Evolutionary conservation across 2,329 filamentous ascomycete species (phyloP).

Genomic region (Thermothelomyces thermophilus): DNA sequence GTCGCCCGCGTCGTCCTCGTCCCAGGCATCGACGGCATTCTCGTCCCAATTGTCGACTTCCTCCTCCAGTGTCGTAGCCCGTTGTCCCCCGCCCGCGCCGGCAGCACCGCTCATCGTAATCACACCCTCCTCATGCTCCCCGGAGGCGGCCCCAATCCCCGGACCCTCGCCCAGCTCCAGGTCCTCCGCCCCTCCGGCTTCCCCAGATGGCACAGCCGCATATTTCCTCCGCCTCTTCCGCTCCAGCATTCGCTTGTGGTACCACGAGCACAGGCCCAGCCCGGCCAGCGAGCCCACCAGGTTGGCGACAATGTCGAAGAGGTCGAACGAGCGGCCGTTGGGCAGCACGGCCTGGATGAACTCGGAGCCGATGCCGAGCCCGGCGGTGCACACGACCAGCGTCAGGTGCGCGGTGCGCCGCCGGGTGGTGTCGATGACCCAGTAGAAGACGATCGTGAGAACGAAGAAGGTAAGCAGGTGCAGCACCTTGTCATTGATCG

Average conservation of each 20-base stretch:
- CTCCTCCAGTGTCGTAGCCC: constrained; percentile 55
- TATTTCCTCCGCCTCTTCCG: constrained; percentile 72
- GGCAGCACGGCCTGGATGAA: constrained; percentile 69
- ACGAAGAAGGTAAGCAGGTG: constrained; percentile 86
- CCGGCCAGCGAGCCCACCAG: constrained; percentile 68
- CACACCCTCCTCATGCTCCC: constrained; percentile 60
- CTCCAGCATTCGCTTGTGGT: constrained; percentile 93
- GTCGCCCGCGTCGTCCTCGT: constrained; percentile 40
- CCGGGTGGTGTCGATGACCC: constrained; percentile 87
- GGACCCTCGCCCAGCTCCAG: constrained; percentile 66
- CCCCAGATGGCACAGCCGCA: constrained; percentile 58
- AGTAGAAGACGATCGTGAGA: constrained; percentile 86
- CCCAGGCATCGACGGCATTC: constrained; percentile 58
- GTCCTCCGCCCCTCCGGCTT: constrained; percentile 51
- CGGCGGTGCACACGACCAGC: constrained; percentile 68
- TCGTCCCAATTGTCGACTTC: constrained; percentile 94
- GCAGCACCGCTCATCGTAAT: constrained; percentile 28
- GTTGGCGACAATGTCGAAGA: constrained; percentile 84
- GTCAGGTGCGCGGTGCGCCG: constrained; percentile 81
- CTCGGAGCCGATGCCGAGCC: constrained; percentile 66
- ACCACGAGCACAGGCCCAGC: constrained; percentile 74
- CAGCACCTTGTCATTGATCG: constrained; percentile 82
- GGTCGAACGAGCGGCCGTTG: constrained; percentile 65
- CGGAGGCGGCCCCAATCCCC: constrained; percentile 30
- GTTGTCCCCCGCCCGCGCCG: constrained; percentile 15